phyloP scores from a whole-genome alignment of 176 grass and related monocot species.

The Eragrostis curvula region DNA sequence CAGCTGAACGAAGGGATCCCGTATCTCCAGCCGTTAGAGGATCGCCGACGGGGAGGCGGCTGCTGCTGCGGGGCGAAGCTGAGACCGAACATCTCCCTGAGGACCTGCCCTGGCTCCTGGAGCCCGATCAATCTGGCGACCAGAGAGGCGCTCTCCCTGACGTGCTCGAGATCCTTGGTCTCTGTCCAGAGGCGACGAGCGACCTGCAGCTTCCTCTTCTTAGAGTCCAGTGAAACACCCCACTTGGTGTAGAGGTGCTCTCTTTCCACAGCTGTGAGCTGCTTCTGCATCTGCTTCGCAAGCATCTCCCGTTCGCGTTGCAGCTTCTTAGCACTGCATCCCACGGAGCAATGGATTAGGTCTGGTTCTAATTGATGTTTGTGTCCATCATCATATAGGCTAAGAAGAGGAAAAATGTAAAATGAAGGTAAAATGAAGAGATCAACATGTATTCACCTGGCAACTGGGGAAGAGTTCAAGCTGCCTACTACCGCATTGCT shows the following conservation, averaged over 20 bases:
- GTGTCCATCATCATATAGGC: neutral
- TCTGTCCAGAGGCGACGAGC: constrained; percentile 70
- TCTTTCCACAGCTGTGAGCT: constrained; percentile 56
- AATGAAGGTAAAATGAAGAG: neutral
- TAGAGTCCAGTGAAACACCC: constrained; percentile 72
- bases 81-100: constrained; percentile 94
- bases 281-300: constrained; percentile 75
- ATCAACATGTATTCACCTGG: constrained; percentile 49
- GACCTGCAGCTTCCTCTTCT: constrained; percentile 81
- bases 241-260: constrained; percentile 80
- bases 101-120: constrained; percentile 69
- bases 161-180: constrained; percentile 67
- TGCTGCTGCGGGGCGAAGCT: constrained; percentile 76
- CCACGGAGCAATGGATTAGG: neutral
- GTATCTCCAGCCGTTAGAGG: constrained; percentile 71
- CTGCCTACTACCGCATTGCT: constrained; percentile 42
- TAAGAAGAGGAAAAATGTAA: too few species aligned
- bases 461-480: constrained; percentile 50
- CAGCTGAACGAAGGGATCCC: constrained; percentile 61
- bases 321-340: constrained; percentile 62
- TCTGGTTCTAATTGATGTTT: neutral
- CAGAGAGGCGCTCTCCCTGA: constrained; percentile 78
- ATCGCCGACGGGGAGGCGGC: constrained; percentile 41
- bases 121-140: constrained; percentile 81
- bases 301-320: constrained; percentile 84